Conservation (phyloP, 345 rosid genomes). For the Eutrema heterophyllum region DNA sequence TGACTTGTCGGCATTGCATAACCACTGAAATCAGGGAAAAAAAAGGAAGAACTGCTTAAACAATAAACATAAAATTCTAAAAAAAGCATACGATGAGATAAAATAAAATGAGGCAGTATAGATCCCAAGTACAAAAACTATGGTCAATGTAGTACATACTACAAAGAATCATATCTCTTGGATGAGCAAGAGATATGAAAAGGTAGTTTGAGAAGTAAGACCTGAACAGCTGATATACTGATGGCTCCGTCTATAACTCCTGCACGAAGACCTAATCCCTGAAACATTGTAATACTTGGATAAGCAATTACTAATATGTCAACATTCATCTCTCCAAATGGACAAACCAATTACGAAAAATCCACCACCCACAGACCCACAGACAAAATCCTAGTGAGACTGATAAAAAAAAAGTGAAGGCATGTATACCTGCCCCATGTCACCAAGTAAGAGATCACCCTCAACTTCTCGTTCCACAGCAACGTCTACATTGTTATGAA, state of each 20-base stretch:
- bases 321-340: not conserved
- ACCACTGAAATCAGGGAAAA: slow-evolving; percentile 49
- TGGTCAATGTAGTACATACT: not conserved
- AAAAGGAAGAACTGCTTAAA: not conserved
- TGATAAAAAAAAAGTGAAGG: not conserved
- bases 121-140: not conserved
- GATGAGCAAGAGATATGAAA: not conserved
- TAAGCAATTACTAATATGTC: not conserved
- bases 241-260: slow-evolving; percentile 94
- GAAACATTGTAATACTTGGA: slow-evolving; percentile 14
- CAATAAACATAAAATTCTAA: not conserved
- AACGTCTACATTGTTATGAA: slow-evolving; percentile 42
- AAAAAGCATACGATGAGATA: not conserved
- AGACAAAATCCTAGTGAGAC: not conserved
- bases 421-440: slow-evolving; percentile 86
- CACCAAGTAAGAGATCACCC: slow-evolving; percentile 88
- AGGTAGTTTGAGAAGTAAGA: slow-evolving; percentile 17
- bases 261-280: slow-evolving; percentile 85
- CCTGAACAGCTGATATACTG: slow-evolving; percentile 96
- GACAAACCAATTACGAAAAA: not conserved
- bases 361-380: not conserved
- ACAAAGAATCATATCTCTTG: not conserved
- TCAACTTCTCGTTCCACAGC: slow-evolving; percentile 86
- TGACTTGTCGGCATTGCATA: slow-evolving; percentile 97
- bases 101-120: not conserved